Evolutionary conservation across 1,284 basidiomycete genomes (phyloP).

Genomic region (Moniliophthora roreri): DNA sequence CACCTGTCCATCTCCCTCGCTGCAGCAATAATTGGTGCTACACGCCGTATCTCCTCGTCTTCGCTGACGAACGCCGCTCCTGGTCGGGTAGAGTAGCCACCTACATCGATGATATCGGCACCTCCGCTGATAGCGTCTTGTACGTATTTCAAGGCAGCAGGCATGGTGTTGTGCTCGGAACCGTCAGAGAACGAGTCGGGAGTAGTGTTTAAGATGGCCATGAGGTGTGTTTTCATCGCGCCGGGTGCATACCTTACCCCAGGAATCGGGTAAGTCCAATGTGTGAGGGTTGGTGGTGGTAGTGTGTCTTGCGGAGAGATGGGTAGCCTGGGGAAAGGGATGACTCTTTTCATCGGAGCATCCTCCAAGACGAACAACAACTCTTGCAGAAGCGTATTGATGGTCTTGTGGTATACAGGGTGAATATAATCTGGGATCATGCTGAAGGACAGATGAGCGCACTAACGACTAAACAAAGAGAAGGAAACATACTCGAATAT

Average conservation of each 20-base stretch:
- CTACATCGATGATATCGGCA: conserved; percentile 87
- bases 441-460: conserved; percentile 33
- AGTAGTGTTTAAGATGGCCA: conserved; percentile 94
- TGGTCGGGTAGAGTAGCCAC: conserved; percentile 92
- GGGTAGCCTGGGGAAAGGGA: conserved; percentile 61
- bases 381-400: conserved; percentile 47
- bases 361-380: conserved; percentile 34
- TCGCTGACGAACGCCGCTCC: conserved; percentile 66
- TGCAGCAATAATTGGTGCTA: conserved; percentile 69
- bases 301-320: conserved; percentile 21
- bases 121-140: conserved; percentile 47
- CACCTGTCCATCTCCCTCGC: conserved; percentile 29
- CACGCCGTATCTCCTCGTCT: conserved; percentile 75
- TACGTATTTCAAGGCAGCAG: conserved; percentile 52
- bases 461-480: not conserved
- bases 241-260: conserved; percentile 12
- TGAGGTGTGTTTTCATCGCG: conserved; percentile 63
- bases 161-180: conserved; percentile 51
- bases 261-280: conserved; percentile 50
- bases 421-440: conserved; percentile 72
- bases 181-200: conserved; percentile 99
- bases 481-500: conserved; percentile 75
- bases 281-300: conserved; percentile 48
- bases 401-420: conserved; percentile 49
- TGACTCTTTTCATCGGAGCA: conserved; percentile 61